Percentiles rank a stretch among this genome's conserved stretches.
These are phyloP conservation scores for Verticillium dahliae DNA, from an alignment of 2,329 filamentous ascomycete genomes.

Conservation along the genomic window DNA sequence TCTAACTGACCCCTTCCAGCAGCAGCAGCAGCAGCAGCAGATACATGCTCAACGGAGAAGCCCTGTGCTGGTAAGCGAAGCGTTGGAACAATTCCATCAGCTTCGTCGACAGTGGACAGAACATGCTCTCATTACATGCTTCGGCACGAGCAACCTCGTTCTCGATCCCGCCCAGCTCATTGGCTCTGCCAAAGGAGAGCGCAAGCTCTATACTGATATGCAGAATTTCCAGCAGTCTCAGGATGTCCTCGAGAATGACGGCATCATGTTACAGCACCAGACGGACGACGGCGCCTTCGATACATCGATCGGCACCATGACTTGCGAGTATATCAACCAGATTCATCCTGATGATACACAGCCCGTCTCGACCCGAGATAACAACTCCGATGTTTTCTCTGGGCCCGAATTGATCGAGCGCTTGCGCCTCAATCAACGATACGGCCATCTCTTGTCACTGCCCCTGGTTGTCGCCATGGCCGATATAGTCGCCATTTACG, in stretches of 20 bases:
- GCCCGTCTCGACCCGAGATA: not conserved
- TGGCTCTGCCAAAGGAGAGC: not conserved
- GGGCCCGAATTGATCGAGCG: not conserved
- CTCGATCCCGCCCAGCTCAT: not conserved
- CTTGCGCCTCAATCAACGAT: not conserved
- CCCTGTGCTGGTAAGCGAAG: not conserved
- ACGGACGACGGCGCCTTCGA: not conserved
- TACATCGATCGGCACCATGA: not conserved
- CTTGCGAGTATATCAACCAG: not conserved
- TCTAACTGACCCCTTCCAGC: not conserved
- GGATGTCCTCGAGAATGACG: not conserved
- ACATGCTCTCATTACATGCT: not conserved
- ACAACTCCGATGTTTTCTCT: not conserved
- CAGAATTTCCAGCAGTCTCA: not conserved
- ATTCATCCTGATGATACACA: not conserved
- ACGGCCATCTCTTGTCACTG: not conserved
- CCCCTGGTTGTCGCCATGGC: not conserved
- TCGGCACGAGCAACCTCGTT: not conserved
- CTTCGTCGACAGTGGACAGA: not conserved
- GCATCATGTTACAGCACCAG: not conserved
- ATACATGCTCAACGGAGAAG: not conserved
- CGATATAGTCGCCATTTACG: not conserved
- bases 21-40: not conserved
- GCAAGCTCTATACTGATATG: not conserved
- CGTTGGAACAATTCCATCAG: not conserved